phyloP scores from a whole-genome alignment of 306 rosid species.

The Pachyrhizus erosus region DNA sequence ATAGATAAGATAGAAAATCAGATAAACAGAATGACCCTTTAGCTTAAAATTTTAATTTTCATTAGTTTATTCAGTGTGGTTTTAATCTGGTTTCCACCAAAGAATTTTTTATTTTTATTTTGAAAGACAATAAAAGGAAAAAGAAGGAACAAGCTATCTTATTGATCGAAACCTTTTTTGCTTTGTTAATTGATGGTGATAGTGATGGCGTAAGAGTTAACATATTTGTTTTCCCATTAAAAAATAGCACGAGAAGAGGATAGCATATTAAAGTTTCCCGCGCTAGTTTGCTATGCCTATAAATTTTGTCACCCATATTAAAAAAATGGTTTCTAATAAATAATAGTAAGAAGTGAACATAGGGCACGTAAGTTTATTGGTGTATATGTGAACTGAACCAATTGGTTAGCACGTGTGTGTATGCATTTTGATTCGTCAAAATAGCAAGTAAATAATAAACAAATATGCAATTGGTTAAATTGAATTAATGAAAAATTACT shows the following conservation, averaged over 20 bases:
- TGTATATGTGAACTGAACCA: background rate
- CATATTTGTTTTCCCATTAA: background rate
- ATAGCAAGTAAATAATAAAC: background rate
- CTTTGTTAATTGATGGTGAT: slow-evolving; percentile 9
- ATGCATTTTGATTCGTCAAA: slow-evolving; percentile 22
- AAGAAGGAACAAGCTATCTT: slow-evolving; percentile 8
- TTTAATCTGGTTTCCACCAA: slow-evolving; percentile 26
- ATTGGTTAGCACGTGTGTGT: background rate
- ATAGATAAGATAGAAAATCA: background rate
- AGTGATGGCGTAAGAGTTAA: background rate
- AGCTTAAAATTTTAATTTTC: background rate
- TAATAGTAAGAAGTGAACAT: background rate
- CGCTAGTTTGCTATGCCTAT: background rate
- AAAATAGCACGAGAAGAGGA: background rate
- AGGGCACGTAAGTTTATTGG: background rate
- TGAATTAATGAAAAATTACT: background rate
- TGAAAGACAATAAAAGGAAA: background rate
- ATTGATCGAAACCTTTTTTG: slow-evolving; percentile 4
- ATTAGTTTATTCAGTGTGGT: slow-evolving; percentile 33
- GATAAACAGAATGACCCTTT: background rate
- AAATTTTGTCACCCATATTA: background rate
- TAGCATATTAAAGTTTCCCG: background rate
- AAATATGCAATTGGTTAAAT: background rate
- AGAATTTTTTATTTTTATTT: background rate
- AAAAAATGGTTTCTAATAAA: background rate